A percentile compares a stretch with the other conserved stretches of the same genome.
Conservation (phyloP, 345 rosid genomes). For the Eucalyptus curtisii region DNA sequence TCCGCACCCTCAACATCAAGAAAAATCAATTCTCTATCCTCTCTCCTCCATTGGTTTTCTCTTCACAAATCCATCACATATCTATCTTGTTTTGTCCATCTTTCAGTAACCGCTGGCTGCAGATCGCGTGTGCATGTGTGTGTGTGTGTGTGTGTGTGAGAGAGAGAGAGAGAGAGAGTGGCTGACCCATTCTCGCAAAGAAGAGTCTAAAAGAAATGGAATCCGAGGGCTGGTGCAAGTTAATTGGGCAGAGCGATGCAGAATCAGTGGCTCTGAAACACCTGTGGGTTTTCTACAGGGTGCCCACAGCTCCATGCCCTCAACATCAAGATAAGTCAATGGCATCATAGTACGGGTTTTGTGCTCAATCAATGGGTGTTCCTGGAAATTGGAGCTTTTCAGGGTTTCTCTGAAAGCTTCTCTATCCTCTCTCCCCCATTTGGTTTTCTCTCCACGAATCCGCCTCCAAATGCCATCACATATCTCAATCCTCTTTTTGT, state of each 20-base stretch:
- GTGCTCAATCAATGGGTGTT: neutral
- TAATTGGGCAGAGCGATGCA: neutral
- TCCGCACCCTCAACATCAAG: neutral
- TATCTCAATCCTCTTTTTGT: neutral
- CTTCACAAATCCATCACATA: neutral
- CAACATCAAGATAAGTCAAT: neutral
- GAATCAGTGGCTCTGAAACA: neutral
- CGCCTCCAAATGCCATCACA: neutral
- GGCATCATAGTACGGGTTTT: neutral
- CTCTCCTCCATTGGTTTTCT: neutral
- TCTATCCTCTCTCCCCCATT: neutral
- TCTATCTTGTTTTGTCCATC: neutral
- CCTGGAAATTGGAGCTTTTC: neutral
- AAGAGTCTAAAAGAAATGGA: neutral
- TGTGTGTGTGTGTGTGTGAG: neutral
- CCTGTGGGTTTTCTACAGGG: neutral
- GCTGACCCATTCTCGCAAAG: neutral
- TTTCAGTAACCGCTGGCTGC: no score
- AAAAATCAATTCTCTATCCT: neutral
- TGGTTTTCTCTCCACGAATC: neutral
- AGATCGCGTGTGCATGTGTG: no score
- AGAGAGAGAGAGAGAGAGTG: neutral
- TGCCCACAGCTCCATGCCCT: neutral
- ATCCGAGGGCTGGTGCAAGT: neutral
- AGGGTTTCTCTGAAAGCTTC: neutral